Evolutionary conservation across 768 basidiomycete species (phyloP), one percentile per base, ranked within the genome.

Genomic region (Mrakia gelida): DNA sequence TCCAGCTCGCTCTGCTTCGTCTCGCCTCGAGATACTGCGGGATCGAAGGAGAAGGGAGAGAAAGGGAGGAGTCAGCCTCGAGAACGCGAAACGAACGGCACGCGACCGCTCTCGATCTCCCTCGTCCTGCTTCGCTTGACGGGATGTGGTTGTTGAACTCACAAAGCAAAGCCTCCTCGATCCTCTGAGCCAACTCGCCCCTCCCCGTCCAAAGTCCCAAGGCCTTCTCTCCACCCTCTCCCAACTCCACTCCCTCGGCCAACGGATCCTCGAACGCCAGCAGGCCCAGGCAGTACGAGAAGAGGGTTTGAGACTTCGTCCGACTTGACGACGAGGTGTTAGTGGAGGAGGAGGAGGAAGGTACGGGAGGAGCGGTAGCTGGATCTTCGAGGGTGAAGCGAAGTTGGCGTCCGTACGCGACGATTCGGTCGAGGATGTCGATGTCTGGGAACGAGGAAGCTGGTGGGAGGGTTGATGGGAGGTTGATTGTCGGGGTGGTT

Each of bases 381-480:
- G 59, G 34, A 38, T 41, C 38, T 28, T 49, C 18, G 28, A 45
- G 30, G 11, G 30, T 28, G n/a, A 18, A 21, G 62, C 63, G 75
- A 68, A 70, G 75, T 65, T 45, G n/a, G 30, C 75, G 75, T 9
- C 62, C 75, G 75, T 68, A 75, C 30, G 75, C 23, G 32, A 75
- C n/a, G 75, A 75, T 75, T 18, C 32, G n/a, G 23, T 75, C 75
- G 8, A 23, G 45, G 38, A 52, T 15, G 45, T 75, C 63, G 49
- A 21, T 41, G 11, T 61, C 73, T 2, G 34, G 63, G 38, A 45
- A 61, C 11, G 38, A 43, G 6, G 61, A 32, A 9, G 45, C 0
- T 9, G 63, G 11, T 8, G 74, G 26, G 62, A 28, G 49, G 10
- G n/a, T 1, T 3, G 41, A 26, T 0, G 30, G 59, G 38, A 7